Evolutionary conservation across 139 green algal genomes (phyloP).

Genomic region (Zygnema cylindricum): DNA sequence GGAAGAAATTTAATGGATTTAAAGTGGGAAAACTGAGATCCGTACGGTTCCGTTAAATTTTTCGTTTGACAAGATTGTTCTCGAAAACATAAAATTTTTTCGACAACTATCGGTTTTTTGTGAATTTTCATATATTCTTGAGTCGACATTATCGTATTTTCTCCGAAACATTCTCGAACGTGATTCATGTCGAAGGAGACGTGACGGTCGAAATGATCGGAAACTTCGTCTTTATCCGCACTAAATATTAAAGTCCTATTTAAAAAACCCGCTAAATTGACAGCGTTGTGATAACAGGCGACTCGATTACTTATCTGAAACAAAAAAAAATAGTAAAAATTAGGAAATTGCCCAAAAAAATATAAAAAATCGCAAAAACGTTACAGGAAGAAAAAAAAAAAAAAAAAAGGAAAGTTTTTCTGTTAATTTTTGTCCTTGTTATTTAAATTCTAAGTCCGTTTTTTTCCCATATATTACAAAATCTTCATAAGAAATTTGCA

Average conservation of each 20-base stretch:
- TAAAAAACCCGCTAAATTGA: constrained; percentile 7
- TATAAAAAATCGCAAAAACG: background rate
- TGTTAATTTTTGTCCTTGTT: no score
- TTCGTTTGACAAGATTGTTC: background rate
- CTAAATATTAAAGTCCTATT: constrained; percentile 2
- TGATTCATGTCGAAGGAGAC: constrained; percentile 10
- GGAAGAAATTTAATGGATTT: constrained; percentile 13
- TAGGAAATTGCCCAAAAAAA: background rate
- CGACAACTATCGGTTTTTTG: background rate
- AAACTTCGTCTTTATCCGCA: background rate
- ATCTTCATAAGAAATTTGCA: no score
- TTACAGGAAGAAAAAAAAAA: background rate
- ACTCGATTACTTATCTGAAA: constrained; percentile 25
- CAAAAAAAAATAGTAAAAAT: no score
- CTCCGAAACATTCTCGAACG: background rate
- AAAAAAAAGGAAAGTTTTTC: background rate
- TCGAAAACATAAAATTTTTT: background rate
- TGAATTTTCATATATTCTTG: background rate
- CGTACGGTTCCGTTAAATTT: background rate
- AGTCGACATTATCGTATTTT: background rate
- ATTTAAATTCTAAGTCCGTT: no score
- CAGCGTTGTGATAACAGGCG: constrained; percentile 14
- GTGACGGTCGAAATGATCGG: constrained; percentile 18
- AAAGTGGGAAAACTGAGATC: background rate
- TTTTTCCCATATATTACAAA: no score